Evolutionary conservation across 208 protist genomes (phyloP), one percentile per base, ranked within the genome.

Genomic region (Acanthamoeba castellanii): DNA sequence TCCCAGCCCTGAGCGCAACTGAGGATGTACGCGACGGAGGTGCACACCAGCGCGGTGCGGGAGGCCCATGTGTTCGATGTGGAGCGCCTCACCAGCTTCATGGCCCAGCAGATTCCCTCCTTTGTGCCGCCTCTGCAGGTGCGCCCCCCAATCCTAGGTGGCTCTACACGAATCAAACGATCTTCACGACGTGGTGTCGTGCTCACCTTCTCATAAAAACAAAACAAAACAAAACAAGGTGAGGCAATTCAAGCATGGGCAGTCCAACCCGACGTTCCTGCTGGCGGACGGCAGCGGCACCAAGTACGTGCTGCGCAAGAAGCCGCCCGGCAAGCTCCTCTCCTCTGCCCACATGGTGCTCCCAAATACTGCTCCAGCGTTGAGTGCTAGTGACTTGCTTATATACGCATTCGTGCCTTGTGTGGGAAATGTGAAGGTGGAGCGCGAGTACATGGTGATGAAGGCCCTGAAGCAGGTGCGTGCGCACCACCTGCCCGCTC

Each of bases 261-360:
- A 97, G 94, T 95, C 87, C n/a, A 97, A 97, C 88, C 95, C 96
- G 59, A 97, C 97, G 9, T 96, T 97, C 88, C 52, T 92, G 81
- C 61, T 96, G 14, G 70, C 57, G 27, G 92, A 90, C 9, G 47
- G 37, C 66, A 57, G 18, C 66, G 68, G 68, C n/a, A 90, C 42
- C n/a, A 61, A 96, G 72, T 97, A 94, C 72, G 97, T 98, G 22
- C 87, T 98, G 47, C 95, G 97, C 70, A 97, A 98, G 90, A 98
- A 98, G 95, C 97, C 97, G 45, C 95, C 94, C 8, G 97, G 97
- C 59, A 95, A 96, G 90, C 92, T 98, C 16, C 95, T 98, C 8
- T 85, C 90, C 30, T 95, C 88, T 25, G 98, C 98, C 11, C 98
- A 99, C 95, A 93, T 91, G 27, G 96, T 98, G 61, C 97, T 6